Base-by-base conservation (phyloP, 148 eudicot species). In the Suaeda aralocaspica region DNA sequence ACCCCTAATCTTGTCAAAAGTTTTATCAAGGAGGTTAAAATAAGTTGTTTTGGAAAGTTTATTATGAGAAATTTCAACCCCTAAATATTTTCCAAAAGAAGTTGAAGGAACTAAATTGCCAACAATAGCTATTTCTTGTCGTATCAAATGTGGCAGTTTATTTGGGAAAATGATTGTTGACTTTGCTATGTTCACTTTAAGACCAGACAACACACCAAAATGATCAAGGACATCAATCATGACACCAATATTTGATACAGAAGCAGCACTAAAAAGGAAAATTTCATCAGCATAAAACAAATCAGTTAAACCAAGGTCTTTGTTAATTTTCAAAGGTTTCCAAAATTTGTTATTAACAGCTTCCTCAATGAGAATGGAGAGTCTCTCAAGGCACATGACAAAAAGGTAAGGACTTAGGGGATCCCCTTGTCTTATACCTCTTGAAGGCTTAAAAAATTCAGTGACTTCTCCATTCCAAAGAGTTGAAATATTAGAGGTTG, bases 341-440 rank as follows among this genome's bases (percentile, higher is more conserved):
- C 76, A 73, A n/a, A n/a, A n/a, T 1, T 3, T 0, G 4, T 22
- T 15, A 0, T 3, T 9, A 0, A 0, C 1, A 0, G 53, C 64
- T 4, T 15, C n/a, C 0, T 51, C 41, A 7, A 73, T 73, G 1
- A 53, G 14, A 0, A 31, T 64, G 0, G 64, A 39, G 0, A 73
- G 22, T 0, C 39, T 9, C 11, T 64, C 64, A 62, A 65, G 25
- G 21, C 53, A 53, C 0, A 64, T 2, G 0, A 73, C 69, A 26
- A 73, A 73, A 0, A 64, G 0, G 19, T 61, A 72, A 0, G 60
- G 61, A 0, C 68, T 62, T 1, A 72, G 22, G 6, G 75, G 75
- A 4, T 63, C 70, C 1, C 69, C 76, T 18, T 64, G 63, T 0
- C 76, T 14, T 0, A 72, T 42, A 0, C 76, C 76, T 18, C 68